Conservation (phyloP, 2,329 filamentous ascomycete genomes). For the Cordyceps javanica region DNA sequence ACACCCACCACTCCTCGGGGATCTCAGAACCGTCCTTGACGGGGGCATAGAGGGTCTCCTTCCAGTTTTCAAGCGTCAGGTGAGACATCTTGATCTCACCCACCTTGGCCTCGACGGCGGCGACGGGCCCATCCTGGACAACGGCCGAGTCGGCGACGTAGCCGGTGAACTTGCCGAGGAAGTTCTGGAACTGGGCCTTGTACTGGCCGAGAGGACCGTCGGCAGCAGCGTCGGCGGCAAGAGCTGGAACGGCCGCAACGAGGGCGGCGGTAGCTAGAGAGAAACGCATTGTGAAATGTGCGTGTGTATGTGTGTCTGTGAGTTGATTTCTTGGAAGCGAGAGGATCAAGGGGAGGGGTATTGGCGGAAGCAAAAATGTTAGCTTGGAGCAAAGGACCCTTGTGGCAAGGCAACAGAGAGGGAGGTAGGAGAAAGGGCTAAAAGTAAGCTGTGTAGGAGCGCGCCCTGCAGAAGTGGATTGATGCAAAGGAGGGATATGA, state of each 20-base stretch:
- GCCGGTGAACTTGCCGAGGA: conserved; percentile 54
- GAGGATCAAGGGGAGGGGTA: not conserved
- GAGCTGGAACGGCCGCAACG: conserved; percentile 46
- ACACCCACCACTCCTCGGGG: conserved; percentile 71
- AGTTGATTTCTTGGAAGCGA: not conserved
- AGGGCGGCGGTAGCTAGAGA: conserved; percentile 36
- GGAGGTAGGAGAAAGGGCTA: not conserved
- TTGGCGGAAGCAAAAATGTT: not conserved
- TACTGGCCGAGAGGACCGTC: conserved; percentile 49
- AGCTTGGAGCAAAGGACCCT: not conserved
- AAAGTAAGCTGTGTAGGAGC: not conserved
- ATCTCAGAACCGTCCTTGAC: conserved; percentile 52
- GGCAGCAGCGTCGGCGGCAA: conserved; percentile 44
- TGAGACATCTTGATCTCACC: conserved; percentile 38
- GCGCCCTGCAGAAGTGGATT: not conserved
- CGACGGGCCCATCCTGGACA: conserved; percentile 33
- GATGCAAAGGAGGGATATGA: conserved; percentile 8
- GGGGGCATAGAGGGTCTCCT: conserved; percentile 57
- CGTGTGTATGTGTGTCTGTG: conserved; percentile 8
- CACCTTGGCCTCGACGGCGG: conserved; percentile 36
- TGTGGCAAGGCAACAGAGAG: not conserved
- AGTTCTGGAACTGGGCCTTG: conserved; percentile 56
- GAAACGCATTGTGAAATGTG: conserved; percentile 57
- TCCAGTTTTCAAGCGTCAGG: conserved; percentile 66
- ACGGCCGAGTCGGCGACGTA: conserved; percentile 41